Base-by-base conservation (phyloP, 768 basidiomycete genomes). In the Tricholoma matsutake region DNA sequence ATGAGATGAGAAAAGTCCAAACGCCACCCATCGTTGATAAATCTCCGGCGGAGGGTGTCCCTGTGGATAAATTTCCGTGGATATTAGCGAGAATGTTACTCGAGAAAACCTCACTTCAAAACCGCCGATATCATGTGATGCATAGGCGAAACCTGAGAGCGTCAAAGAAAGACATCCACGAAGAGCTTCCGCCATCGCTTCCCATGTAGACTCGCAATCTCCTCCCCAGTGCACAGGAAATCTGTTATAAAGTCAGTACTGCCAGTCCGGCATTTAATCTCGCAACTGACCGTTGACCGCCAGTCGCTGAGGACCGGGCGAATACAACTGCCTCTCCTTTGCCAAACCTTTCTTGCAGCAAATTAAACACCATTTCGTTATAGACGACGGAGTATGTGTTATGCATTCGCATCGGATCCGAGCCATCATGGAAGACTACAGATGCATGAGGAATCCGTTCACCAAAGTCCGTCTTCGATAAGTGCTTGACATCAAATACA, bases 71-170 rank as follows among this genome's bases (percentile, higher is more conserved):
- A 41, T 20, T 28, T 34, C 54, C 29, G 56, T 53, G 31, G 31
- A 35, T 13, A 20, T 8, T 56, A 45, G 18, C 31, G 8, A 10
- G 32, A 8, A 7, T 16, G 10, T 20, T 6, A 16, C 28, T 45
- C 14, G 28, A 18, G 35, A 39, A 6, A 5, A 31, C 64, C 76
- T 49, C 51, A 81, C 84, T 76, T 91, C 88, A 64, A 89, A 91
- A 1, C 89, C 89, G 25, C 88, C 89, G 58, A 92, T 89, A 67
- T 92, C 89, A 70, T 89, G 87, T 16, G 86, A 86, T 6, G 86
- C 83, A 72, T 84, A 91, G 0, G 81, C 86, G 65, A 89, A 92
- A 1, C 89, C 88, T 31, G 87, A 88, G 4, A 80, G 61, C 1
- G 86, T 86, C 57, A 91, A 71, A 39, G 85, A 86, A n/a, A 92